Conservation (phyloP, 129 eudicot genomes). For the Pseudognaphalium luteoalbum region DNA sequence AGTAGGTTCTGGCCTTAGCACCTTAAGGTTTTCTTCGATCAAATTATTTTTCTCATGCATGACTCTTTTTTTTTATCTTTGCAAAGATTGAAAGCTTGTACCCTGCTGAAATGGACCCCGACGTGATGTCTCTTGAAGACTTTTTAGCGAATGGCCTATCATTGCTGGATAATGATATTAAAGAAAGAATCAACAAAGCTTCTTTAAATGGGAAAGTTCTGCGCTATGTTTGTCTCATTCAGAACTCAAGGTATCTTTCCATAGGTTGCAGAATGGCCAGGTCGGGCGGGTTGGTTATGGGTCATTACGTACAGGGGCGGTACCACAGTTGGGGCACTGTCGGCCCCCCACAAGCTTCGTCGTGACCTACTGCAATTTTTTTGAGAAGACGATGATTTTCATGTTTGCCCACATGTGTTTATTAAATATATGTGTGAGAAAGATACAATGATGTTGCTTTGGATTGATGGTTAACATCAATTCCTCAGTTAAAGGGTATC, state of each 20-base stretch:
- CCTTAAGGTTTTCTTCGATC: constrained; percentile 12
- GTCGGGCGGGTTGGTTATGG: not conserved
- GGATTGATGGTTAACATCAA: too few relatives aligned
- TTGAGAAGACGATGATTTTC: too few relatives aligned
- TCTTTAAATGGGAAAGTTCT: constrained; percentile 73
- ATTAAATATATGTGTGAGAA: too few relatives aligned
- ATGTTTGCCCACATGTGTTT: too few relatives aligned
- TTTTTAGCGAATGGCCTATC: constrained; percentile 77
- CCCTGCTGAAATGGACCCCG: constrained; percentile 81
- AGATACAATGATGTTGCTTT: too few relatives aligned
- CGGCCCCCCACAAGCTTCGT: too few relatives aligned
- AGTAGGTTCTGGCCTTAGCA: constrained; percentile 38
- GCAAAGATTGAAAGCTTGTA: constrained; percentile 78
- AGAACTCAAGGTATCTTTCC: constrained; percentile 56
- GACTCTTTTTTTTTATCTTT: constrained; percentile 17
- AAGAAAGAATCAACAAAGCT: constrained; percentile 64
- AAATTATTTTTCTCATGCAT: not conserved
- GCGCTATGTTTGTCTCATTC: constrained; percentile 90
- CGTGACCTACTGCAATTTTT: too few relatives aligned
- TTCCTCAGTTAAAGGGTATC: too few relatives aligned
- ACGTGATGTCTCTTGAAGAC: constrained; percentile 65
- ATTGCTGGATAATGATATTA: constrained; percentile 63
- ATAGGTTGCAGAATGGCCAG: not conserved
- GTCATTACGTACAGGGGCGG: not conserved
- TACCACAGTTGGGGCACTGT: too few relatives aligned